Evolutionary conservation across 441 rosid species (phyloP).

Genomic region (Mallotus repandus): DNA sequence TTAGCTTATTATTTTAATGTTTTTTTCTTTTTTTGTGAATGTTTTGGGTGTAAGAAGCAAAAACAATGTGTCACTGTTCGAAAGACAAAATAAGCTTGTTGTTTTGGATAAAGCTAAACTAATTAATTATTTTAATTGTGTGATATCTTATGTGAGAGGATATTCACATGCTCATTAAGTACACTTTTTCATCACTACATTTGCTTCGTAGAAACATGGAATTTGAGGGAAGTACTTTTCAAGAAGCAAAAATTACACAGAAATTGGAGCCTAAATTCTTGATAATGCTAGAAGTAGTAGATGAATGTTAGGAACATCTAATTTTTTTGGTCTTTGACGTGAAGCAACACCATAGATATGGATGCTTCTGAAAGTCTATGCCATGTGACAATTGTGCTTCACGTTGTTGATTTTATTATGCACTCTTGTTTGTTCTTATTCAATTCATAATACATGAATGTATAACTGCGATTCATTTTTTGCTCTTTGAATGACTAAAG

Average conservation of each 20-base stretch:
- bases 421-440: not conserved
- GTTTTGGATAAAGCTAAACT: not conserved
- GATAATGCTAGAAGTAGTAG: not conserved
- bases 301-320: not conserved
- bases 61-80: no score
- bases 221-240: not conserved
- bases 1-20: no score
- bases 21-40: no score
- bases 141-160: not conserved
- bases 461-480: not conserved
- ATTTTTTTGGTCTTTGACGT: not conserved
- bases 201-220: not conserved
- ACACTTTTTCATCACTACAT: not conserved
- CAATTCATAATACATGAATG: not conserved
- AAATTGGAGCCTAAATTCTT: not conserved
- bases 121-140: not conserved
- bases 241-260: not conserved
- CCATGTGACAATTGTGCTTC: not conserved
- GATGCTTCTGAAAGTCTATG: not conserved
- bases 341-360: not conserved
- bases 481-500: slow-evolving; percentile 16
- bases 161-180: not conserved
- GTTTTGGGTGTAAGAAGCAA: no score
- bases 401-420: not conserved
- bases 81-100: not conserved